A percentile compares a stretch with the other conserved stretches of the same genome.
These are phyloP conservation scores for Entomophthora muscae DNA, from an alignment of 371 early-diverging fungal genomes.

Conservation along the genomic window DNA sequence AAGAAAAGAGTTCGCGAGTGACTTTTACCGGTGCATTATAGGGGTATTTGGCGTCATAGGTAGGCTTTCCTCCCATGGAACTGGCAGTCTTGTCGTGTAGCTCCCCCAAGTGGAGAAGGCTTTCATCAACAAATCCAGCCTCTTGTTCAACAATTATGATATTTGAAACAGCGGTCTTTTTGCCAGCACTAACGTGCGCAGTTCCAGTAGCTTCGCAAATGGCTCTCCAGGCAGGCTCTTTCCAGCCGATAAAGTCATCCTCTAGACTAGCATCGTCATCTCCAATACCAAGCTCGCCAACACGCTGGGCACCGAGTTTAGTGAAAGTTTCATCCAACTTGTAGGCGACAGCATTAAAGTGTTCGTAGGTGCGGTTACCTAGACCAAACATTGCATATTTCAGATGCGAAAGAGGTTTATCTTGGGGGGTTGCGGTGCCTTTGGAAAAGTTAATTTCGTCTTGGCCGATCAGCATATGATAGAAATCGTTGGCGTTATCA, in stretches of 20 bases:
- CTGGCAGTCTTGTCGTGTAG: conserved; percentile 21
- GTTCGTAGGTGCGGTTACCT: conserved; percentile 95
- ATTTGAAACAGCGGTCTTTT: conserved; percentile 16
- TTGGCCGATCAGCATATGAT: conserved; percentile 45
- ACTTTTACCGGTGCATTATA: conserved; percentile 38
- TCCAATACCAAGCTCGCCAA: conserved; percentile 79
- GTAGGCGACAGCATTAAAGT: conserved; percentile 70
- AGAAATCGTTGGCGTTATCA: conserved; percentile 77
- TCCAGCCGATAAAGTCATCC: conserved; percentile 90
- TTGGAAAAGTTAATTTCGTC: conserved; percentile 47
- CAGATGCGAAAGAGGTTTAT: conserved; percentile 39
- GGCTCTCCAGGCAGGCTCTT: conserved; percentile 59
- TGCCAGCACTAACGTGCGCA: not conserved
- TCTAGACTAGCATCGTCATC: conserved; percentile 92
- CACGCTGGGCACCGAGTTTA: conserved; percentile 50
- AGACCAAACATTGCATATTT: conserved; percentile 79
- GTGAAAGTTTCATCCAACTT: conserved; percentile 39
- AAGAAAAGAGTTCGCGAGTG: conserved; percentile 43
- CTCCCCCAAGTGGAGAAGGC: conserved; percentile 38
- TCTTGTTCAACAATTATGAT: conserved; percentile 22
- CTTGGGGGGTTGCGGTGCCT: conserved; percentile 19
- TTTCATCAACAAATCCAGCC: conserved; percentile 17
- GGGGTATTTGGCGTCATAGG: conserved; percentile 67
- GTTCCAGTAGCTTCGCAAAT: conserved; percentile 44
- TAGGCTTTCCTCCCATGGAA: conserved; percentile 8